Evolutionary conservation across 495 filamentous ascomycete genomes (phyloP).

Genomic region (Letharia columbiana): DNA sequence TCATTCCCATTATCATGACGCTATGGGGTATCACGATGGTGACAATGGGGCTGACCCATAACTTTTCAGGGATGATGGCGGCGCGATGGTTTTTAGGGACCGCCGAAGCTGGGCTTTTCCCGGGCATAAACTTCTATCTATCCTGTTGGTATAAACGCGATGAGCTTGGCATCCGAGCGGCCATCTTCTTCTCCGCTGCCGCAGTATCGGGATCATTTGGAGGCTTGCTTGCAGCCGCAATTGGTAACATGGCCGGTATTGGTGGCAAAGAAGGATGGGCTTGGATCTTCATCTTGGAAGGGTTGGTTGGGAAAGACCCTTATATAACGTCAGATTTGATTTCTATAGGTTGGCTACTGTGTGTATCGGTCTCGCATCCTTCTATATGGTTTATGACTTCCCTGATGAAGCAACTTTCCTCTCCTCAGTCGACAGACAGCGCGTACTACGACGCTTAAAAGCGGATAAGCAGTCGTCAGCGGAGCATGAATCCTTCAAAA

Average conservation of each 20-base stretch:
- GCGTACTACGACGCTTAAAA: constrained; percentile 65
- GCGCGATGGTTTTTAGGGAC: constrained; percentile 82
- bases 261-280: constrained; percentile 63
- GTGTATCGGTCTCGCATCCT: constrained; percentile 55
- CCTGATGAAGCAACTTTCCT: constrained; percentile 77
- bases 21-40: constrained; percentile 71
- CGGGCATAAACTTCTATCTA: constrained; percentile 81
- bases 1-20: constrained; percentile 52
- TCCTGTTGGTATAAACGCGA: constrained; percentile 79
- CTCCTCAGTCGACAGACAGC: constrained; percentile 56
- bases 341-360: too few species aligned
- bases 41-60: constrained; percentile 72
- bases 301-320: constrained; percentile 33
- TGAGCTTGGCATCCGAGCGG: constrained; percentile 69
- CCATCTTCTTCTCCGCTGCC: constrained; percentile 87
- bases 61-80: constrained; percentile 70
- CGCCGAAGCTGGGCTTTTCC: constrained; percentile 76
- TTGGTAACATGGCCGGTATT: constrained; percentile 63
- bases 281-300: constrained; percentile 81
- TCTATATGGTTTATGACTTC: constrained; percentile 86
- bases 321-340: too few species aligned
- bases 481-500: constrained; percentile 71
- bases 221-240: constrained; percentile 71
- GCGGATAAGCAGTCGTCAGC: constrained; percentile 70
- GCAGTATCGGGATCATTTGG: constrained; percentile 81